Evolutionary conservation across 169 alveolate species (phyloP).

Genomic region (Plasmodium malariae): DNA sequence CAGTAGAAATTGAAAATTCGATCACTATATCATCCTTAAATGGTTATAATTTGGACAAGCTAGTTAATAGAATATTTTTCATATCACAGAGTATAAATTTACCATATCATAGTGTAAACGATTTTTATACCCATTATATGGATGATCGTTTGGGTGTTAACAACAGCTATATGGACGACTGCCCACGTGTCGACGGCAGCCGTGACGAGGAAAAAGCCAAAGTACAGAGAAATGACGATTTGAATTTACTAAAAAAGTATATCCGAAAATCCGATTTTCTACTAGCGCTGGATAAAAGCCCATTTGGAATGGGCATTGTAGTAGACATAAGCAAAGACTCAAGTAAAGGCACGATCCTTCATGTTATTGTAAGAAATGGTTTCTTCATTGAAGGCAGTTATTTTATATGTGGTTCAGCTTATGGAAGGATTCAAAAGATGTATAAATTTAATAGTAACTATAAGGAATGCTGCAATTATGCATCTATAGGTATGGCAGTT

Average conservation of each 20-base stretch:
- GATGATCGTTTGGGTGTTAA: not conserved
- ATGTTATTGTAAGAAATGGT: conserved; percentile 84
- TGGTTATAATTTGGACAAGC: conserved; percentile 69
- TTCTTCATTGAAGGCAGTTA: conserved; percentile 83
- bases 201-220: not conserved
- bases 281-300: conserved; percentile 79
- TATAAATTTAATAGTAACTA: conserved; percentile 78
- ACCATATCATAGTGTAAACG: conserved; percentile 71
- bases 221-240: conserved; percentile 16
- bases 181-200: no score
- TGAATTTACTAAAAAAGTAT: conserved; percentile 64
- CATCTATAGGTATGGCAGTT: conserved; percentile 83
- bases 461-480: conserved; percentile 74
- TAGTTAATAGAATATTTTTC: conserved; percentile 57
- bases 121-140: conserved; percentile 8
- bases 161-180: not conserved
- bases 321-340: conserved; percentile 82
- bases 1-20: conserved; percentile 75
- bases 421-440: conserved; percentile 82
- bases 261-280: conserved; percentile 83
- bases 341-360: conserved; percentile 80
- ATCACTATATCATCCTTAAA: conserved; percentile 81
- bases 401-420: conserved; percentile 87
- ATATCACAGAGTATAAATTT: conserved; percentile 39
- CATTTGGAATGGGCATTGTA: conserved; percentile 82